Percentiles rank a stretch among this genome's conserved stretches.
Evolutionary conservation across 78 protist species (phyloP).

Genomic region (Dictyostelium discoideum): DNA sequence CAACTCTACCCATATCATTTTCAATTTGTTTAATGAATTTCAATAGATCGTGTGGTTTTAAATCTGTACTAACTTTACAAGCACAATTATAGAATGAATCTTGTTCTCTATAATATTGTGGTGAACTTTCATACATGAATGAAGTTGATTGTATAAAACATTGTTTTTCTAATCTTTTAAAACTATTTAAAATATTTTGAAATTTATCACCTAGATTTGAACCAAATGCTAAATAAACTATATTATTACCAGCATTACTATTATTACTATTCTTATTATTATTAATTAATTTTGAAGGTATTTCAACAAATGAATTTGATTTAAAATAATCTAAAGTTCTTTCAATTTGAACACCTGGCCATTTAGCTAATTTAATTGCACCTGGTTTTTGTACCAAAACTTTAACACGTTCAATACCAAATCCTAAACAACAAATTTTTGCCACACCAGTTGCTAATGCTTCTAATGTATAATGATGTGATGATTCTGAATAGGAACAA

Average conservation of each 20-base stretch:
- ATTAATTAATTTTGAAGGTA: neutral
- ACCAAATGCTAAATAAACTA: constrained; percentile 60
- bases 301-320: constrained; percentile 22
- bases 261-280: neutral
- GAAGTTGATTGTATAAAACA: constrained; percentile 56
- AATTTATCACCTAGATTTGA: constrained; percentile 62
- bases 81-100: constrained; percentile 79
- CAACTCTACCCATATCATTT: constrained; percentile 65
- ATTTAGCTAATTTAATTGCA: constrained; percentile 73
- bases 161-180: neutral
- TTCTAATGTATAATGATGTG: constrained; percentile 79
- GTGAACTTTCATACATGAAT: constrained; percentile 78
- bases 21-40: constrained; percentile 65
- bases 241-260: neutral
- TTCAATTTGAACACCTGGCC: constrained; percentile 79
- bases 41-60: constrained; percentile 70
- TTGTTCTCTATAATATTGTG: constrained; percentile 83
- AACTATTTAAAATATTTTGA: constrained; percentile 29
- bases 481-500: constrained; percentile 63
- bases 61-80: constrained; percentile 34
- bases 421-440: constrained; percentile 71
- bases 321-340: constrained; percentile 64
- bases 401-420: constrained; percentile 72
- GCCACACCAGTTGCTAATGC: constrained; percentile 81
- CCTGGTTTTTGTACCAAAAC: constrained; percentile 71